Evolutionary conservation across 345 rosid genomes (phyloP).

Genomic region (Laguncularia racemosa): DNA sequence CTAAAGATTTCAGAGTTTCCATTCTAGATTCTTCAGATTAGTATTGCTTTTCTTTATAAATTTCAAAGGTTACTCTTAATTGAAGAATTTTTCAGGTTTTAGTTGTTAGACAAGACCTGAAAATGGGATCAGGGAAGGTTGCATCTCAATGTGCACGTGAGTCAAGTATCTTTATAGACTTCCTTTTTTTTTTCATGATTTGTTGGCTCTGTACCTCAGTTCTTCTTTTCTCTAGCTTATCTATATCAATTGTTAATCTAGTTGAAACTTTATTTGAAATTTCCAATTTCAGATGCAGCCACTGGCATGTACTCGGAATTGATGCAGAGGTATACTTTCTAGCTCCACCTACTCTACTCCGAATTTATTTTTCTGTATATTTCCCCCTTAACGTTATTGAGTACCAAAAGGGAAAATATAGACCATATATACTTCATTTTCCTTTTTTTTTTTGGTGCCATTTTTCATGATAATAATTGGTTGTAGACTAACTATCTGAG

Average conservation of each 20-base stretch:
- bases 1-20: too few relatives aligned
- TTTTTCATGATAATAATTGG: too few relatives aligned
- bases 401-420: too few relatives aligned
- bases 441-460: too few relatives aligned
- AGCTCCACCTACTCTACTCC: background rate
- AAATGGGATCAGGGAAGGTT: slow-evolving; percentile 79
- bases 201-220: background rate
- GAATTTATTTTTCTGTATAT: too few relatives aligned
- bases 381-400: too few relatives aligned
- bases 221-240: background rate
- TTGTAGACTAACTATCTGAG: too few relatives aligned
- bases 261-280: background rate
- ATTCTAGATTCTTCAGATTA: too few relatives aligned
- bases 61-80: background rate
- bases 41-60: too few relatives aligned
- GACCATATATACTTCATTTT: too few relatives aligned
- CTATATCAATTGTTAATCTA: background rate
- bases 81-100: slow-evolving; percentile 42
- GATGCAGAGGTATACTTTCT: slow-evolving; percentile 50
- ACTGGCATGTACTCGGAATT: slow-evolving; percentile 81
- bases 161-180: slow-evolving; percentile 10
- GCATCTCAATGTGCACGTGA: slow-evolving; percentile 94
- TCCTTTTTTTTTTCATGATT: background rate
- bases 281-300: slow-evolving; percentile 62
- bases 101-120: slow-evolving; percentile 88